Evolutionary conservation across 495 filamentous ascomycete genomes (phyloP), one percentile per base, ranked within the genome.

Genomic region (Hypoxylon intermedium): DNA sequence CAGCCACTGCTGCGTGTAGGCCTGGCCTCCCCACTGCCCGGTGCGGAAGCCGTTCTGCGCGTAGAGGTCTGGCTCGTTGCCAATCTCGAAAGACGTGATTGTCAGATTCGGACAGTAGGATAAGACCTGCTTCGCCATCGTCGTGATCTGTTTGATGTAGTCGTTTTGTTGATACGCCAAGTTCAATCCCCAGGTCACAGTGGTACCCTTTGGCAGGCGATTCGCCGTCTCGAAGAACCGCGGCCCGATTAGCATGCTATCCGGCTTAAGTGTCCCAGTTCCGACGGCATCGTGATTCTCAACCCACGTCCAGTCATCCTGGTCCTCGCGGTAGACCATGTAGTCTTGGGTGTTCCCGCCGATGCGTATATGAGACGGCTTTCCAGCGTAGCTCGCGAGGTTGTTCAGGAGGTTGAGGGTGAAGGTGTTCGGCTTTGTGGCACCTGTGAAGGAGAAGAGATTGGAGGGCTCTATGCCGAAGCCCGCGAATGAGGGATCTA

Each of bases 31-130:
- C 72, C 71, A 77, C 9, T 46, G 9, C 3, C 69, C 62, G 18
- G 42, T 64, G 0, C 72, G 67, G 30, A 75, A 66, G 9, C 56
- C 57, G 53, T 75, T 73, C 34, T 70, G 31, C 3, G 62, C 24
- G 46, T 73, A 77, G 4, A 77, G 60, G 45, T 77, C 74, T 5
- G 69, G 71, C 54, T 77, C 75, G 43, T 77, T 77, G 12, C 75
- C 75, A 42, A 77, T 71, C 61, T 77, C 74, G 50, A 74, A 77
- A 2, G 71, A 72, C 6, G 65, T 63, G 34, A 77, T 54, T 21
- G 65, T 70, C 2, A 70, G 62, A 28, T 74, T 74, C 21, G 62
- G 58, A 40, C 72, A 58, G 6, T 38, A 42, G 12, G 73, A 48
- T 3, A 71, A 4, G 3, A 62, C 73, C 15, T 67, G 69, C 44